Base-by-base conservation (phyloP, 495 filamentous ascomycete species). In the Oleoguttula mirabilis region DNA sequence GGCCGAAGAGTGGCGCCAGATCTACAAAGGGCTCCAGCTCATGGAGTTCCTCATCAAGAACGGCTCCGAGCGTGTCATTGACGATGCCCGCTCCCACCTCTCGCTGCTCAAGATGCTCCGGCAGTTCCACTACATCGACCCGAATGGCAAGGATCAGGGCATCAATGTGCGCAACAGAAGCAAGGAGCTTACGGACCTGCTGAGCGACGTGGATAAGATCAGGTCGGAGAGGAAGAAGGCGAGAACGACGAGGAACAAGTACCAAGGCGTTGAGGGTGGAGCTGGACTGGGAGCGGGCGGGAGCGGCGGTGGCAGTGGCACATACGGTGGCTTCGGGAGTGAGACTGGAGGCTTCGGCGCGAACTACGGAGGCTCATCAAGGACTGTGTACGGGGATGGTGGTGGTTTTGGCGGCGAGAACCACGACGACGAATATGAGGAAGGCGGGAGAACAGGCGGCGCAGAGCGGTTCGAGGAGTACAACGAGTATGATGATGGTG, bases 31-130 rank as follows among this genome's bases (percentile, higher is more conserved):
- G 36, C 81, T 99, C 16, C 90, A 96, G 68, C 72, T 99, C 20
- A 79, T 99, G 52, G 90, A 99, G 60, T 96, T 93, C 60, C 73
- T 99, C 21, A 80, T 99, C 64, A 96, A 96, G 71, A 93, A 99
- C 57, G 90, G 90, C 38, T 95, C 90, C 19, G 90, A 99, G 59
- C 75, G 93, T 28, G 90, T 99, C 28, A 88, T 99, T 47, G 90
- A 99, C 66, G 92, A 99, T 63, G 92, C 88, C 32, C 76, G 92
- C 44, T 86, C 85, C 39, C 90, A 99, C 59, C 72, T 96, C 57
- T 88, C 86, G 15, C 76, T 95, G 20, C 69, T 99, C 36, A 94
- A 94, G 60, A 99, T 96, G 92, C 76, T 99, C 28, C 82, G 90
- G 40, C 90, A 99, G 57, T 99, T 99, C 63, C 92, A 99, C 62